A percentile compares a stretch with the other conserved stretches of the same genome.
Conservation (phyloP, 108 stramenopile genomes). For the Cyclotella sp. region DNA sequence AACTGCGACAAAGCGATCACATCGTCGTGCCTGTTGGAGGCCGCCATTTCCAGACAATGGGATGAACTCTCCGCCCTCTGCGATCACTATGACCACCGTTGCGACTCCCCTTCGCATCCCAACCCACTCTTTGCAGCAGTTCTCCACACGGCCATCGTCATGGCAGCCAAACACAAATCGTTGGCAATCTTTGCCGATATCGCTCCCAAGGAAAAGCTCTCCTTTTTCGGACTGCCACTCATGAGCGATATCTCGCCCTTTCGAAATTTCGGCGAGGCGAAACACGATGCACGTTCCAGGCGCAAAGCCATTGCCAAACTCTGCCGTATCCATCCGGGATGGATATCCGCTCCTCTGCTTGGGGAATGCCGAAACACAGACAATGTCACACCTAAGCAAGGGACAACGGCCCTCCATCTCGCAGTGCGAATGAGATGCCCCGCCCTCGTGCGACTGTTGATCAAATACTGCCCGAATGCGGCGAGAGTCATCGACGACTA, state of each 20-base stretch:
- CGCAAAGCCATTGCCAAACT: conserved; percentile 26
- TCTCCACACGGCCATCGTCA: conserved; percentile 19
- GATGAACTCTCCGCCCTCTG: conserved; percentile 6
- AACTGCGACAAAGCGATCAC: neutral
- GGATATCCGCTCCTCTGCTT: conserved; percentile 14
- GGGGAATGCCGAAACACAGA: neutral
- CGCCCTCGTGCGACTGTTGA: conserved; percentile 6
- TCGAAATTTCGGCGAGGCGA: neutral
- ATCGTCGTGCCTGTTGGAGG: conserved; percentile 12
- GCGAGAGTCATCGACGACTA: neutral
- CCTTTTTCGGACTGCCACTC: too few relatives aligned
- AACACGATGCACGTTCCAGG: neutral
- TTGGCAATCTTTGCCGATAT: conserved; percentile 10
- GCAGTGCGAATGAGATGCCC: conserved; percentile 26
- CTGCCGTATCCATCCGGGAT: conserved; percentile 4
- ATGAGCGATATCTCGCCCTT: conserved; percentile 1
- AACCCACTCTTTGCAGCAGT: conserved; percentile 25
- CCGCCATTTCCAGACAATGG: conserved; percentile 19
- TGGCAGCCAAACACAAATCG: conserved; percentile 17
- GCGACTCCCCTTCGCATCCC: neutral
- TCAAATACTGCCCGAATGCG: conserved; percentile 14
- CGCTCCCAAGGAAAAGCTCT: conserved; percentile 2
- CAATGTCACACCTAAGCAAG: neutral
- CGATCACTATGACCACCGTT: neutral
- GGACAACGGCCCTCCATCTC: conserved; percentile 19